These are phyloP conservation scores for Eucalyptus sideroxylon DNA, from an alignment of 345 rosid species.

Conservation along the genomic window DNA sequence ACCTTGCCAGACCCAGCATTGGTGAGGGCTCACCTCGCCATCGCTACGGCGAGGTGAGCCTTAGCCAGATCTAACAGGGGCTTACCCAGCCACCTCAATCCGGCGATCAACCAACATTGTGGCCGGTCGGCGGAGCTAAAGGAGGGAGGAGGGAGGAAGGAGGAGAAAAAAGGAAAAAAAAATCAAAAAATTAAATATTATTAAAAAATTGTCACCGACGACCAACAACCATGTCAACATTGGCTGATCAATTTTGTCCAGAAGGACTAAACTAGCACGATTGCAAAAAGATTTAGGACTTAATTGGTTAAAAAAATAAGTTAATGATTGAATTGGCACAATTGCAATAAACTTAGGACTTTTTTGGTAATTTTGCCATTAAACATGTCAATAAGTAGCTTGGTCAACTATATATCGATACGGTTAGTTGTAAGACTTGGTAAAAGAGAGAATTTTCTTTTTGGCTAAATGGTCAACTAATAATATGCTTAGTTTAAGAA, in stretches of 20 bases:
- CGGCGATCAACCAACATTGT: accelerated
- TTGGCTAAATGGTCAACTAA: background rate
- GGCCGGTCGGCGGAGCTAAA: accelerated
- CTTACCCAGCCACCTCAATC: no score
- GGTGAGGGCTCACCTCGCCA: accelerated
- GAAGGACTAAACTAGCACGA: accelerated
- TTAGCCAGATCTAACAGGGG: no score
- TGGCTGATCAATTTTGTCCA: accelerated
- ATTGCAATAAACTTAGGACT: accelerated
- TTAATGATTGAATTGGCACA: accelerated
- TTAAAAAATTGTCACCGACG: no score
- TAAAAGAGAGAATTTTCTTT: background rate
- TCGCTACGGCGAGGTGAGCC: no score
- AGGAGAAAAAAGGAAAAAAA: accelerated
- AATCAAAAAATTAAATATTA: no score
- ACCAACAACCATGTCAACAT: accelerated
- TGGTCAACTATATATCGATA: background rate
- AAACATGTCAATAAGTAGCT: background rate
- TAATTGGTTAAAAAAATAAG: accelerated
- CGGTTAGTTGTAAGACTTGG: background rate
- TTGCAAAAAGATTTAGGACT: accelerated
- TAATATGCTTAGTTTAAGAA: background rate
- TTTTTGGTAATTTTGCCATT: no score
- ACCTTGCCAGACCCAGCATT: accelerated
- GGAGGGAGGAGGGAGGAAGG: no score